These are phyloP conservation scores for Rhytidhysteron rufulum DNA, from an alignment of 2,329 filamentous ascomycete genomes.

Conservation along the genomic window DNA sequence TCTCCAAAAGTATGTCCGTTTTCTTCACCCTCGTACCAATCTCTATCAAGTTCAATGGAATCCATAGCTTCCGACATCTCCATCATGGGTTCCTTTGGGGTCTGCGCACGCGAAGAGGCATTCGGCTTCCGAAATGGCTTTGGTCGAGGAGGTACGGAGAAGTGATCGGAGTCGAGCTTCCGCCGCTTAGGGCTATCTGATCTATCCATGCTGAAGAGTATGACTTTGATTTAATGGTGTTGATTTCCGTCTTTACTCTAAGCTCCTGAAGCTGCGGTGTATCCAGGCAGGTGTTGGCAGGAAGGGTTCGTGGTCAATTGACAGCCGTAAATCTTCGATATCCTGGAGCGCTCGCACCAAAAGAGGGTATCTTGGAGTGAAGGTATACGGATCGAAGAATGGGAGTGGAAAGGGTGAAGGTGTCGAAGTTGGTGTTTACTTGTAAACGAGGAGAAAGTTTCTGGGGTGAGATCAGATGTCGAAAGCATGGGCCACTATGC, in stretches of 20 bases:
- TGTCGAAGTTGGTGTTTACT: no score
- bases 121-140: slow-evolving; percentile 24
- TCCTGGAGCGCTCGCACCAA: no score
- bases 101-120: slow-evolving; percentile 34
- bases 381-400: no score
- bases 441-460: no score
- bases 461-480: background rate
- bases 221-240: slow-evolving; percentile 1
- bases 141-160: slow-evolving; percentile 50
- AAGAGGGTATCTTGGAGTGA: no score
- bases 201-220: slow-evolving; percentile 27
- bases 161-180: slow-evolving; percentile 62
- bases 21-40: slow-evolving; percentile 91
- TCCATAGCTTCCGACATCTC: slow-evolving; percentile 59
- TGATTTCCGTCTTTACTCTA: background rate
- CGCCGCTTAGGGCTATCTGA: slow-evolving; percentile 60
- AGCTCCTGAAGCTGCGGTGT: no score
- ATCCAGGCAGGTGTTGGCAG: no score
- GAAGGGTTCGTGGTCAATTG: no score
- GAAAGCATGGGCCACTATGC: slow-evolving; percentile 17
- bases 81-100: slow-evolving; percentile 47
- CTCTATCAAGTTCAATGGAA: slow-evolving; percentile 72
- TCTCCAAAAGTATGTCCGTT: slow-evolving; percentile 83
- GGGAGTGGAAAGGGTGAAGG: no score
- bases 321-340: no score